These are phyloP conservation scores for Pyrus betulifolia DNA, from an alignment of 306 rosid species.

Conservation along the genomic window DNA sequence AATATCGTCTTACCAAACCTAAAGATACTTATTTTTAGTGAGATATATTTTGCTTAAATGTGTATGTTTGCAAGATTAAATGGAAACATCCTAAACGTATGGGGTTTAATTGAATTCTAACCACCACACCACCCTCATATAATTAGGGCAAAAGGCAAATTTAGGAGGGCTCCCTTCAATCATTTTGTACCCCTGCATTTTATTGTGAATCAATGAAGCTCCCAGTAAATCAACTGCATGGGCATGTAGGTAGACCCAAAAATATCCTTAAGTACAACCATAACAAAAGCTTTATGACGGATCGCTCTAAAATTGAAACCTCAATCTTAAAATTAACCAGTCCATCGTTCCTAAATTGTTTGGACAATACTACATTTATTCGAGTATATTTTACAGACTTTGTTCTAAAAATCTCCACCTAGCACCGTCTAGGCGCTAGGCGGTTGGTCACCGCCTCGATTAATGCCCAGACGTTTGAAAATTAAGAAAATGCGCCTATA, in stretches of 20 bases:
- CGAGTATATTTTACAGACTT: too few relatives aligned
- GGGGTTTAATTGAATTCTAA: too few relatives aligned
- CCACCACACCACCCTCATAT: too few relatives aligned
- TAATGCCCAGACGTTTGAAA: too few relatives aligned
- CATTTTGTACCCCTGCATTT: not conserved
- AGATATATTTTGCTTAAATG: not conserved
- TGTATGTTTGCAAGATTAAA: not conserved
- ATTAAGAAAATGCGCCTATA: fast-evolving
- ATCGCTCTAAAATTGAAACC: slow-evolving; percentile 1
- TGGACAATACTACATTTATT: too few relatives aligned
- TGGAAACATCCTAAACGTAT: not conserved
- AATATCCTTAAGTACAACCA: not conserved
- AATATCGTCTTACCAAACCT: not conserved
- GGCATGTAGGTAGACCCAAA: slow-evolving; percentile 6
- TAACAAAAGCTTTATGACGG: not conserved
- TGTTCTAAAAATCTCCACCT: too few relatives aligned
- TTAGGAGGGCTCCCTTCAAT: not conserved
- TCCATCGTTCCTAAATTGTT: too few relatives aligned
- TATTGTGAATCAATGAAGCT: not conserved
- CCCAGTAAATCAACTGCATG: not conserved
- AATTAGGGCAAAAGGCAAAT: too few relatives aligned
- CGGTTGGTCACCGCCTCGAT: too few relatives aligned
- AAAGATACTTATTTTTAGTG: not conserved
- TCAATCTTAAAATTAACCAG: not conserved
- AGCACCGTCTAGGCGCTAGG: too few relatives aligned